Evolutionary conservation across 352 stramenopile genomes (phyloP).

Genomic region (Phytopythium cucurbitacearum): DNA sequence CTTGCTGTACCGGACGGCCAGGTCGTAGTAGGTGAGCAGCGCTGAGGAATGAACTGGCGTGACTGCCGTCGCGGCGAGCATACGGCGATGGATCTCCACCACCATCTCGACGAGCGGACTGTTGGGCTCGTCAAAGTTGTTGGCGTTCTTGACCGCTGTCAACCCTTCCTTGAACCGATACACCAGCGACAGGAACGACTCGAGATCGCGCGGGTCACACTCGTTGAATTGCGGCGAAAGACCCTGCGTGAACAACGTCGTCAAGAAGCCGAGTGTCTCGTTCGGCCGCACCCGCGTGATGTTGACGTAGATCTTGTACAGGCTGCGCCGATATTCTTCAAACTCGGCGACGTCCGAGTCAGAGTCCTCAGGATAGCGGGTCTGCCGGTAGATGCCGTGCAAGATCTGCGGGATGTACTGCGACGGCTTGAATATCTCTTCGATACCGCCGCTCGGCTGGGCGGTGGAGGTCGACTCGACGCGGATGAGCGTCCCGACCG

Average conservation of each 20-base stretch:
- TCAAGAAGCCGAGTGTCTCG: constrained; percentile 64
- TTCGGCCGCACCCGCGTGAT: constrained; percentile 69
- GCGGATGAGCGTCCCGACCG: constrained; percentile 64
- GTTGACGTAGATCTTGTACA: constrained; percentile 88
- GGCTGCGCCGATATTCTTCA: constrained; percentile 75
- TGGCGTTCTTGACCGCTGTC: constrained; percentile 50
- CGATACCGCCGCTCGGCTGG: constrained; percentile 10
- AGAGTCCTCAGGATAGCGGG: constrained; percentile 65
- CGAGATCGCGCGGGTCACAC: constrained; percentile 54
- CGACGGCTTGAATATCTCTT: constrained; percentile 72
- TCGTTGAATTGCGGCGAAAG: constrained; percentile 46
- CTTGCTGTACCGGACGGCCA: constrained; percentile 69
- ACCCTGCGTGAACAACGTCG: constrained; percentile 46
- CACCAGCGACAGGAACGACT: constrained; percentile 80
- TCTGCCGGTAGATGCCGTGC: constrained; percentile 81
- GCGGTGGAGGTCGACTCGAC: constrained; percentile 31
- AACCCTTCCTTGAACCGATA: constrained; percentile 84
- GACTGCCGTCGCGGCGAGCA: constrained; percentile 33
- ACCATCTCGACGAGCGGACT: constrained; percentile 66
- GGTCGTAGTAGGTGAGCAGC: constrained; percentile 81
- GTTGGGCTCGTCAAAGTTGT: constrained; percentile 56
- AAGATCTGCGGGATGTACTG: constrained; percentile 76
- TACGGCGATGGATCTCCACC: constrained; percentile 60
- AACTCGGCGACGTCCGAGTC: constrained; percentile 82
- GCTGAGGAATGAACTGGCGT: constrained; percentile 38